phyloP scores from a whole-genome alignment of 208 protist species.

The Hexamita inflata region DNA sequence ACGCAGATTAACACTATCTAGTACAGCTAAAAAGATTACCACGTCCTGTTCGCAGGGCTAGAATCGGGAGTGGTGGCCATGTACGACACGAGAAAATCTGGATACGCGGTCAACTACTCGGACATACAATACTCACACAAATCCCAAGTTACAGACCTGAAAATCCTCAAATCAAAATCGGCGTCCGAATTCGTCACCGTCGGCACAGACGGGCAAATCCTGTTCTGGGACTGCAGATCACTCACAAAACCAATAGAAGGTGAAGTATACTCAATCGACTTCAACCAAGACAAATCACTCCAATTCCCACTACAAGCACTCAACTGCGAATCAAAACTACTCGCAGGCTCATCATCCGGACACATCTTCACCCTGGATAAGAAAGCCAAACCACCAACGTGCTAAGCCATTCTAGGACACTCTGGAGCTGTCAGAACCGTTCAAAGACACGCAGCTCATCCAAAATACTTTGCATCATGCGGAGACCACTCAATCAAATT shows the following conservation, averaged over 20 bases:
- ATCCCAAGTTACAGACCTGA: background rate
- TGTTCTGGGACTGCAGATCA: conserved; percentile 4
- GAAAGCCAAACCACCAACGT: conserved; percentile 3
- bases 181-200: background rate
- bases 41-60: conserved; percentile 8
- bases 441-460: background rate
- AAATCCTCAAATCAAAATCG: conserved; percentile 12
- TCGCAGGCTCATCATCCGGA: background rate
- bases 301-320: too few species aligned
- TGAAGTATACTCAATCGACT: too few species aligned
- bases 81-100: background rate
- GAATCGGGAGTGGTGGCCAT: background rate
- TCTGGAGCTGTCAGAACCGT: background rate
- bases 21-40: background rate
- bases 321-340: background rate
- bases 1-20: background rate
- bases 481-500: background rate
- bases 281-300: too few species aligned
- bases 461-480: conserved; percentile 1
- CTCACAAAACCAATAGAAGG: too few species aligned
- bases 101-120: background rate
- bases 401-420: background rate
- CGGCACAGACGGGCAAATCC: background rate
- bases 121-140: background rate
- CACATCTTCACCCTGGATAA: conserved; percentile 12